Percentiles rank a stretch among this genome's conserved stretches.
Evolutionary conservation across 192 early-diverging fungal genomes (phyloP).

Genomic region (Mortierella claussenii): DNA sequence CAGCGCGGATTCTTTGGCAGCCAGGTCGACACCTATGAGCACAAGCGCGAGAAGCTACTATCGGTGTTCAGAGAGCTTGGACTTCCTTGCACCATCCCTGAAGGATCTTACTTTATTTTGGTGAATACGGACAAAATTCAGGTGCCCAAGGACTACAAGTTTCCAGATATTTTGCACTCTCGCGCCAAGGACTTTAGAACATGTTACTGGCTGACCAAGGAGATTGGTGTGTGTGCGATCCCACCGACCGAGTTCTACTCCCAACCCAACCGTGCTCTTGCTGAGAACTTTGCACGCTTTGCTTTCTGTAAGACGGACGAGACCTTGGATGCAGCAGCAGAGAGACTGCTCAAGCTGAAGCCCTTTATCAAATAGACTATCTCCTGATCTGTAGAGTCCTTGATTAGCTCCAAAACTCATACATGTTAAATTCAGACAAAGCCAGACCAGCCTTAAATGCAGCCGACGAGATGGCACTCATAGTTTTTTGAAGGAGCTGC

Average conservation of each 20-base stretch:
- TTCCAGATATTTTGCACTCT: slow-evolving; percentile 62
- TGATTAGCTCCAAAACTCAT: too few species aligned
- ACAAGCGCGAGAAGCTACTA: slow-evolving; percentile 79
- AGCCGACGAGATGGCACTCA: too few species aligned
- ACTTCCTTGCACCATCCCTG: slow-evolving; percentile 84
- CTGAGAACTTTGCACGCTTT: slow-evolving; percentile 84
- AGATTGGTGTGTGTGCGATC: slow-evolving; percentile 92
- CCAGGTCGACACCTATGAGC: slow-evolving; percentile 74
- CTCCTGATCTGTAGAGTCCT: too few species aligned
- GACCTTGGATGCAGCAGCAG: slow-evolving; percentile 78
- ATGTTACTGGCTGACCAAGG: slow-evolving; percentile 86
- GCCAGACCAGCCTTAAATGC: too few species aligned
- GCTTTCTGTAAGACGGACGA: slow-evolving; percentile 95
- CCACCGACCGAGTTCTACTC: slow-evolving; percentile 93
- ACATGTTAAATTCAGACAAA: too few species aligned
- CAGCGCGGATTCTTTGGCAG: slow-evolving; percentile 72
- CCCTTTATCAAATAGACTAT: slow-evolving; percentile 59
- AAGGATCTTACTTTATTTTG: slow-evolving; percentile 95
- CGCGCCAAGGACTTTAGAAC: slow-evolving; percentile 82
- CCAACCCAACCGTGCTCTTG: slow-evolving; percentile 68
- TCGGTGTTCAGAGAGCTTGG: slow-evolving; percentile 71
- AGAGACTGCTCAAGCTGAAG: slow-evolving; percentile 71
- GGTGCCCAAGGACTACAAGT: slow-evolving; percentile 69
- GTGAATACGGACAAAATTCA: slow-evolving; percentile 79
- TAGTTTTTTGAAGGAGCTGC: too few species aligned